Evolutionary conservation across 2,329 filamentous ascomycete genomes (phyloP).

Genomic region (Zymoseptoria tritici): DNA sequence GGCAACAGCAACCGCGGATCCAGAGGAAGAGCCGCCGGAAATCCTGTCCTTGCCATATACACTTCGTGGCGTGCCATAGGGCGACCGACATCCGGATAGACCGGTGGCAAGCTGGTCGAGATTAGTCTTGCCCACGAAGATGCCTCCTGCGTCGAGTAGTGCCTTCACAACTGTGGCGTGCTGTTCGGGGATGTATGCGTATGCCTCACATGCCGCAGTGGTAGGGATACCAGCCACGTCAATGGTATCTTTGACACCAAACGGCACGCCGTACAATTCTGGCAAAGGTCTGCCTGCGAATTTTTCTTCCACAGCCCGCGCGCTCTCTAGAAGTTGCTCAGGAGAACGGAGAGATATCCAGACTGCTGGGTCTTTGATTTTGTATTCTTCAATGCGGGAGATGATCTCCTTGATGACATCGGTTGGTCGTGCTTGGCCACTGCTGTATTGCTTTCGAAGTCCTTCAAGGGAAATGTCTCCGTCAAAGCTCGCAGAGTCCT

Average conservation of each 20-base stretch:
- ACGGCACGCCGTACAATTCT: slow-evolving; percentile 50
- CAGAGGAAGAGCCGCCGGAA: slow-evolving; percentile 51
- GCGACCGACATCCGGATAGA: slow-evolving; percentile 51
- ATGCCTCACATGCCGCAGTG: slow-evolving; percentile 46
- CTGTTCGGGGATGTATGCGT: slow-evolving; percentile 40
- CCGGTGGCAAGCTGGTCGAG: slow-evolving; percentile 58
- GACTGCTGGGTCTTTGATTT: slow-evolving; percentile 41
- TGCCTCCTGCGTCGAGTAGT: slow-evolving; percentile 45
- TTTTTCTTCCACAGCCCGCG: slow-evolving; percentile 34
- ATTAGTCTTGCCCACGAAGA: slow-evolving; percentile 55
- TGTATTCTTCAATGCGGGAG: slow-evolving; percentile 43
- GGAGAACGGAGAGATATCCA: slow-evolving; percentile 43
- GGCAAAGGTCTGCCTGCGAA: slow-evolving; percentile 38
- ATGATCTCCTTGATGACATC: slow-evolving; percentile 39
- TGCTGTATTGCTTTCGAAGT: slow-evolving; percentile 39
- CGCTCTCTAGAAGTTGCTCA: slow-evolving; percentile 35
- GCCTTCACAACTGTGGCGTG: slow-evolving; percentile 47
- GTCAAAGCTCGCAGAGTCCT: slow-evolving; percentile 34
- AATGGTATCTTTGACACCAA: slow-evolving; percentile 51
- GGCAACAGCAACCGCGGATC: slow-evolving; percentile 48
- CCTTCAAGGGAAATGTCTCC: slow-evolving; percentile 39
- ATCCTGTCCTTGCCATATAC: slow-evolving; percentile 45
- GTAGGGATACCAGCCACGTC: slow-evolving; percentile 46
- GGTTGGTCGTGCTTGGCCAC: slow-evolving; percentile 37
- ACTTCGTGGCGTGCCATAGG: slow-evolving; percentile 50